A percentile compares a stretch with the other conserved stretches of the same genome.
These are phyloP conservation scores for Fusarium mangiferae DNA, from an alignment of 2,329 filamentous ascomycete species.

Conservation along the genomic window DNA sequence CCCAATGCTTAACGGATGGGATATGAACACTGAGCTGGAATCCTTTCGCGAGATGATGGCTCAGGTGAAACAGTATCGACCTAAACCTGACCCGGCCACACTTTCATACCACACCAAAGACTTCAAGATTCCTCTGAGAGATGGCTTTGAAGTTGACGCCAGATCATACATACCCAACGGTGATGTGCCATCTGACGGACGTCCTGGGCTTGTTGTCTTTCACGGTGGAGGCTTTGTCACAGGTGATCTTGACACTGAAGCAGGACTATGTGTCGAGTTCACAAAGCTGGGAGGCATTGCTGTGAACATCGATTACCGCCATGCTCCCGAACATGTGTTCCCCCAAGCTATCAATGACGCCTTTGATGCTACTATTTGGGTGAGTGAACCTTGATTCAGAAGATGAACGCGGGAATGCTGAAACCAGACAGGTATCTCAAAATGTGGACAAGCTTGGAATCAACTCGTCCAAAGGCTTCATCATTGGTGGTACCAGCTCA, in stretches of 20 bases:
- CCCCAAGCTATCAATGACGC: conserved; percentile 44
- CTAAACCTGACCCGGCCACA: conserved; percentile 19
- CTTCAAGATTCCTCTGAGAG: conserved; percentile 37
- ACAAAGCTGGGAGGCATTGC: conserved; percentile 41
- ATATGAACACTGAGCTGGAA: conserved; percentile 36
- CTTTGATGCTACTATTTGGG: conserved; percentile 45
- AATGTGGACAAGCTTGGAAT: conserved; percentile 40
- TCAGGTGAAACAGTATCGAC: conserved; percentile 14
- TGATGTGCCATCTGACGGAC: conserved; percentile 13
- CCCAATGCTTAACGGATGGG: conserved; percentile 37
- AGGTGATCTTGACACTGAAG: conserved; percentile 42
- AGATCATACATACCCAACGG: conserved; percentile 39
- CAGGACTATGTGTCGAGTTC: conserved; percentile 41
- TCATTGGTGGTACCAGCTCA: conserved; percentile 44
- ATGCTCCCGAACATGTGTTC: conserved; percentile 45
- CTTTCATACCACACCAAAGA: conserved; percentile 36
- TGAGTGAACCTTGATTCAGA: not conserved
- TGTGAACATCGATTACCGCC: conserved; percentile 44
- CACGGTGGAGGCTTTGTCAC: conserved; percentile 44
- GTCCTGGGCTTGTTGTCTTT: conserved; percentile 42
- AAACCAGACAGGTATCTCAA: conserved; percentile 20
- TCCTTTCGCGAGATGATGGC: conserved; percentile 34
- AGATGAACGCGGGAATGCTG: not conserved
- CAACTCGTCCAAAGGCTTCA: conserved; percentile 34
- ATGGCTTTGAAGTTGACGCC: conserved; percentile 29